Conservation (phyloP, 2,329 filamentous ascomycete genomes). For the Metarhizium brunneum region DNA sequence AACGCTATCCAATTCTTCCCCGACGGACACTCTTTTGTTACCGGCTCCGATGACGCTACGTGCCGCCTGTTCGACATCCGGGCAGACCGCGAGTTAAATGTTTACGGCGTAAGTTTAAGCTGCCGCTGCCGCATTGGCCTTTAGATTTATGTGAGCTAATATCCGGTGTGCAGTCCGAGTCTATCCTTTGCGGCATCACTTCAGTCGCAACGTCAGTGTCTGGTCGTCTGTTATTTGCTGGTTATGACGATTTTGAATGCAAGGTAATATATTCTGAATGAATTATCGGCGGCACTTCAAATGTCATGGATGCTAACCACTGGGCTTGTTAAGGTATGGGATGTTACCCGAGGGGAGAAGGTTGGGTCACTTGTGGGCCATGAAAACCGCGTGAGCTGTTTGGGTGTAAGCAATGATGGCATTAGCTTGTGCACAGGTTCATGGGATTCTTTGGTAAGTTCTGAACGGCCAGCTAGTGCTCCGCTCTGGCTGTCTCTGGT, state of each 20-base stretch:
- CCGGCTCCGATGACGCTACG: constrained; percentile 93
- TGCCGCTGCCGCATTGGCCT: neutral
- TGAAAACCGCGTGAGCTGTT: constrained; percentile 96
- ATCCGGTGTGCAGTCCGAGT: constrained; percentile 62
- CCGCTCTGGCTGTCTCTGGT: neutral
- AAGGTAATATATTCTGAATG: constrained; percentile 54
- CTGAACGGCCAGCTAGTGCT: neutral
- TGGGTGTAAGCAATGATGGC: constrained; percentile 97
- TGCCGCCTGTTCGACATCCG: constrained; percentile 97
- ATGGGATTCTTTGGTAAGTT: constrained; percentile 94
- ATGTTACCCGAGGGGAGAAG: constrained; percentile 91
- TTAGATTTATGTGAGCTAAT: constrained; percentile 10
- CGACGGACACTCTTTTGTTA: constrained; percentile 96
- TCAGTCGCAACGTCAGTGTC: constrained; percentile 98
- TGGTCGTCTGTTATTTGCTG: constrained; percentile 86
- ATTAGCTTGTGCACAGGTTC: constrained; percentile 99
- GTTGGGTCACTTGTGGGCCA: constrained; percentile 94
- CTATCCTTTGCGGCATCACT: constrained; percentile 95
- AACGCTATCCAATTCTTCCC: constrained; percentile 99
- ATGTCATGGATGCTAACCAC: neutral
- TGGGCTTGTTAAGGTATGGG: constrained; percentile 67
- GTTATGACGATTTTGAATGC: constrained; percentile 99
- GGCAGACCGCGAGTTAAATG: constrained; percentile 71
- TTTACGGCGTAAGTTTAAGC: constrained; percentile 50
- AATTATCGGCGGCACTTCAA: too few species aligned